Evolutionary conservation across 73 alveolate species (phyloP).

Genomic region (Halteria grandinella): DNA sequence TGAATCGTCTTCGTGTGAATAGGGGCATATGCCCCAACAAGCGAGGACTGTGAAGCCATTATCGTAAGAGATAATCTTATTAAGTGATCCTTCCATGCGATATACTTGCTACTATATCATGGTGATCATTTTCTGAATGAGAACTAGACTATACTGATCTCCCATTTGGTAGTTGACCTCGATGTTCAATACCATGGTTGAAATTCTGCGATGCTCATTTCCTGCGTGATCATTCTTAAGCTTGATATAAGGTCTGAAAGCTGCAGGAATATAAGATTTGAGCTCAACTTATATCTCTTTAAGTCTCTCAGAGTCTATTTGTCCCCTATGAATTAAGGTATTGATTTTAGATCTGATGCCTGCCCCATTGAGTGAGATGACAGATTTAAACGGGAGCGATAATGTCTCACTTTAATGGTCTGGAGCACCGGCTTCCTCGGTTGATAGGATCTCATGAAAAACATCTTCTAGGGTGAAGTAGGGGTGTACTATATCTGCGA

Average conservation of each 20-base stretch:
- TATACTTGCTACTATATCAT: slow-evolving; percentile 13
- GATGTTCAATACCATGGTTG: slow-evolving; percentile 10
- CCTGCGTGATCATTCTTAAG: slow-evolving; percentile 29
- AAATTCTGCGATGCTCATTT: slow-evolving; percentile 25
- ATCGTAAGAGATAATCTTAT: slow-evolving; percentile 39
- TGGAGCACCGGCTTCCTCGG: no score
- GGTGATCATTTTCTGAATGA: slow-evolving; percentile 5
- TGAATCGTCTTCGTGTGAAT: slow-evolving; percentile 39
- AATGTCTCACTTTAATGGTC: no score
- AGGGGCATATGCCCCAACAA: slow-evolving; percentile 36
- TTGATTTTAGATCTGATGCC: slow-evolving; percentile 24
- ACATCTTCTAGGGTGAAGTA: slow-evolving; percentile 14
- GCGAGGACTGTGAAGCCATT: slow-evolving; percentile 18
- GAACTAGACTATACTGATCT: no score
- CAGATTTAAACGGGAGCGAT: no score
- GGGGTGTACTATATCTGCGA: slow-evolving; percentile 2
- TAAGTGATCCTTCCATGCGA: slow-evolving; percentile 30
- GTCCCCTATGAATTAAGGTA: background rate
- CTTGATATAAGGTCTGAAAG: slow-evolving; percentile 43
- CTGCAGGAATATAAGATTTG: slow-evolving; percentile 36
- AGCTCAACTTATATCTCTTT: slow-evolving; percentile 24
- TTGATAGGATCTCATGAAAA: background rate
- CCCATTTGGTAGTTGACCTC: no score
- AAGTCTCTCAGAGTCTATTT: background rate
- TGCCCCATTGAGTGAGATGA: no score